These are phyloP conservation scores for Candida tammaniensis DNA, from an alignment of 805 yeast genomes.

Conservation along the genomic window DNA sequence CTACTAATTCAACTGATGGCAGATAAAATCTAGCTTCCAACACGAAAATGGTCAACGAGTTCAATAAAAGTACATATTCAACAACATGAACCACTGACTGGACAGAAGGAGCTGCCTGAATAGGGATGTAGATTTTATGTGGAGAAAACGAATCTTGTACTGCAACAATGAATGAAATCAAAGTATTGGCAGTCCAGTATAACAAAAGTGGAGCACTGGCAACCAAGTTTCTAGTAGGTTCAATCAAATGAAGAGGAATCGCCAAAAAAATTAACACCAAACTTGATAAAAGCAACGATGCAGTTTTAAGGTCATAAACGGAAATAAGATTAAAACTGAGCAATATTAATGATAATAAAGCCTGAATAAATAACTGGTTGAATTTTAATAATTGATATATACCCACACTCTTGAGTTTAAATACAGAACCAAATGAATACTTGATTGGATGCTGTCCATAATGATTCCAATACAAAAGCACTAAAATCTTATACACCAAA, in stretches of 20 bases:
- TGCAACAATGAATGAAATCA: conserved; percentile 12
- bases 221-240: conserved; percentile 35
- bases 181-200: conserved; percentile 31
- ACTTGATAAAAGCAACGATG: conserved; percentile 7
- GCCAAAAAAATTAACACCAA: conserved; percentile 17
- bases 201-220: conserved; percentile 38
- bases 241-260: conserved; percentile 44
- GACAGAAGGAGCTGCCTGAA: conserved; percentile 2
- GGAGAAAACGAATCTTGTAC: conserved; percentile 20
- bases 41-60: conserved; percentile 15
- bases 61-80: conserved; percentile 16
- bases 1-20: conserved; percentile 19
- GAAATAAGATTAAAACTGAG: conserved; percentile 9
- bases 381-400: conserved; percentile 16
- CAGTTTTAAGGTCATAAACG: conserved; percentile 6
- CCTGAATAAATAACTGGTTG: conserved; percentile 17
- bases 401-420: conserved; percentile 17
- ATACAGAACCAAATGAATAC: conserved; percentile 18
- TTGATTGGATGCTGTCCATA: conserved; percentile 17
- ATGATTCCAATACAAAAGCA: conserved; percentile 11
- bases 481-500: conserved; percentile 12
- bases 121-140: conserved; percentile 16
- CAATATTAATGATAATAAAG: conserved; percentile 7
- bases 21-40: conserved; percentile 17
- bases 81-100: conserved; percentile 9